Conservation (phyloP, 805 yeast genomes). For the Zygoascus bituminiphila region DNA sequence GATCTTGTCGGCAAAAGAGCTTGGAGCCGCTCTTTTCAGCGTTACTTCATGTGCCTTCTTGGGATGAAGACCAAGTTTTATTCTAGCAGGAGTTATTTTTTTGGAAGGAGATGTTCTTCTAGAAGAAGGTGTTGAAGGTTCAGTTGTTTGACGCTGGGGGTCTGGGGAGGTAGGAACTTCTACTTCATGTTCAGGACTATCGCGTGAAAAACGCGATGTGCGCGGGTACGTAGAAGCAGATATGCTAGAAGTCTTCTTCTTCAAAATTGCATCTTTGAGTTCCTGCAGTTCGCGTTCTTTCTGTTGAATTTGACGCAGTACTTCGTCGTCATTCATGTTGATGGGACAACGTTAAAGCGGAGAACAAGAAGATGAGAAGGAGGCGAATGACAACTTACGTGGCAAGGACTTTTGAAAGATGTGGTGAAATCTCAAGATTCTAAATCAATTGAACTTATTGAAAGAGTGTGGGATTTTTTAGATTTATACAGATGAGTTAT, state of each 20-base stretch:
- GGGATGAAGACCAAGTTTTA: neutral
- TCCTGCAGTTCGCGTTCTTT: slow-evolving; percentile 4
- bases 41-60: neutral
- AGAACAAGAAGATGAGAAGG: too few species aligned
- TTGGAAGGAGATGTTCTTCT: slow-evolving; percentile 13
- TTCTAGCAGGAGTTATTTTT: slow-evolving; percentile 4
- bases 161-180: neutral
- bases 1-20: slow-evolving; percentile 12
- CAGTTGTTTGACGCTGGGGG: neutral
- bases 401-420: too few species aligned
- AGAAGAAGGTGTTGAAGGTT: neutral
- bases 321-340: neutral
- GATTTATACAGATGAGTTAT: too few species aligned
- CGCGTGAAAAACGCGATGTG: neutral
- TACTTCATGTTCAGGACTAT: neutral
- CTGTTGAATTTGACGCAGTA: neutral
- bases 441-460: too few species aligned
- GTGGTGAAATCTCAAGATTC: too few species aligned
- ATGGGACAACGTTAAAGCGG: too few species aligned
- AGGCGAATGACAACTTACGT: too few species aligned
- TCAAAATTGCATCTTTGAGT: neutral
- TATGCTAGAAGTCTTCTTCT: neutral
- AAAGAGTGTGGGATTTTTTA: too few species aligned
- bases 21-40: neutral
- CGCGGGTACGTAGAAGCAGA: neutral